Percentiles rank a stretch among this genome's conserved stretches.
These are phyloP conservation scores for Crithidia thermophila DNA, from an alignment of 208 protist species.

Conservation along the genomic window DNA sequence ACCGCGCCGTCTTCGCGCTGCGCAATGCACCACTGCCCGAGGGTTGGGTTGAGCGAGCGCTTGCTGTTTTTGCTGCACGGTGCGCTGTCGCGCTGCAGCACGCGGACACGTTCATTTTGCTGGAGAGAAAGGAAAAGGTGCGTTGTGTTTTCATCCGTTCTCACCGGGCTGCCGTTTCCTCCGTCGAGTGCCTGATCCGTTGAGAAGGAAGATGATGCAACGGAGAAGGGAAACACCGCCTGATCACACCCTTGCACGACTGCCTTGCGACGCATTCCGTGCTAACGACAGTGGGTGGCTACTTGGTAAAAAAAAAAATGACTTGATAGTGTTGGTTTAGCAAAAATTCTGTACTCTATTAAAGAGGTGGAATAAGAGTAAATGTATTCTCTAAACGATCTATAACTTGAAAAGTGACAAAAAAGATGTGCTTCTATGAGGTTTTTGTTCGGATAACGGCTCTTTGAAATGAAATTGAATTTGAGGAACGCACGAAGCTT, in stretches of 20 bases:
- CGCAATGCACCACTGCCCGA: constrained; percentile 49
- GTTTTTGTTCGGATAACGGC: no score
- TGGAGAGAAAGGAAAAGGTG: constrained; percentile 31
- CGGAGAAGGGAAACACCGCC: constrained; percentile 39
- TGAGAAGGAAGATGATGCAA: constrained; percentile 2
- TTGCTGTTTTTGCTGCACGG: not conserved
- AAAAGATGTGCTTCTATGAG: no score
- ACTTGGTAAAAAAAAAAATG: no score
- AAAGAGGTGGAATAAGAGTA: not conserved
- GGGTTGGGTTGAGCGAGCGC: not conserved
- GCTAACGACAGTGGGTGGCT: no score
- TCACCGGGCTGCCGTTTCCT: no score
- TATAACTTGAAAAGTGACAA: no score
- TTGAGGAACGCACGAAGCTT: not conserved
- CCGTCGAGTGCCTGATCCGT: not conserved
- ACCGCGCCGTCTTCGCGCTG: constrained; percentile 40
- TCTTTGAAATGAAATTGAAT: no score
- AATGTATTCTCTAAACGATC: no score
- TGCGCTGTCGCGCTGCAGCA: constrained; percentile 34
- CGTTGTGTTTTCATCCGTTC: no score
- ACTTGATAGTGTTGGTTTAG: no score
- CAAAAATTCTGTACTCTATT: no score
- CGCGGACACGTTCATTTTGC: constrained; percentile 33
- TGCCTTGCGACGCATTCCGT: not conserved
- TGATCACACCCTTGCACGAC: constrained; percentile 21